These are phyloP conservation scores for Leccinum sublutescens DNA, from an alignment of 768 basidiomycete genomes.

Conservation along the genomic window DNA sequence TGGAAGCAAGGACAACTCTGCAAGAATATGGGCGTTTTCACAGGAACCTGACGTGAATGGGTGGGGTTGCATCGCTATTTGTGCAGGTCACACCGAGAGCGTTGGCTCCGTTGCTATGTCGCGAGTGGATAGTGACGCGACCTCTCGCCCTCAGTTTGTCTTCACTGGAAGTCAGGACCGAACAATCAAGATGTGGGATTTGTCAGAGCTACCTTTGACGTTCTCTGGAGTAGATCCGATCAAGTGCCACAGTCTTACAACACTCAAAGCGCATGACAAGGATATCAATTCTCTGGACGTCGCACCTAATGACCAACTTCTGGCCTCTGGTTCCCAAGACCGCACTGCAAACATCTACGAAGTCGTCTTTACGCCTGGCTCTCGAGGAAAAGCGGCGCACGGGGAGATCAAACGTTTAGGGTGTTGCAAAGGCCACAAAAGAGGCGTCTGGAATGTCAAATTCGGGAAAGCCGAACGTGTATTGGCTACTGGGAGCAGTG, in stretches of 20 bases:
- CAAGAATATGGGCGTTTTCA: constrained; percentile 71
- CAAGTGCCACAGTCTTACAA: constrained; percentile 75
- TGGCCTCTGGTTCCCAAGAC: constrained; percentile 96
- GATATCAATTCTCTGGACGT: constrained; percentile 97
- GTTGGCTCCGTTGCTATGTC: constrained; percentile 88
- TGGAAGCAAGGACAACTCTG: constrained; percentile 90
- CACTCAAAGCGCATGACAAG: constrained; percentile 93
- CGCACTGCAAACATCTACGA: constrained; percentile 89
- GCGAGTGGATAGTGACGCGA: constrained; percentile 32
- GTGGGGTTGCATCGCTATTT: constrained; percentile 74
- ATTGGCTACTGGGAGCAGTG: constrained; percentile 91
- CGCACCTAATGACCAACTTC: constrained; percentile 80
- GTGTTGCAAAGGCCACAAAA: constrained; percentile 92
- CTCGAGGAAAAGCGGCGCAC: constrained; percentile 42
- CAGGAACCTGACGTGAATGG: constrained; percentile 14
- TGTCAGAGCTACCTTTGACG: constrained; percentile 49
- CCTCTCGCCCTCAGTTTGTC: constrained; percentile 56
- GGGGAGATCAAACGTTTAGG: constrained; percentile 79
- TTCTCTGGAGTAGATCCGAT: constrained; percentile 28
- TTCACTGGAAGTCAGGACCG: constrained; percentile 97
- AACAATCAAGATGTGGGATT: constrained; percentile 98
- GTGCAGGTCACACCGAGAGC: constrained; percentile 93
- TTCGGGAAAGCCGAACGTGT: constrained; percentile 83
- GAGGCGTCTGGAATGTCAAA: constrained; percentile 93
- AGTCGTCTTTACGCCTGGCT: constrained; percentile 53